Evolutionary conservation across 163 green algal genomes (phyloP), one percentile per base, ranked within the genome.

Genomic region (Trebouxia gelatinosa): DNA sequence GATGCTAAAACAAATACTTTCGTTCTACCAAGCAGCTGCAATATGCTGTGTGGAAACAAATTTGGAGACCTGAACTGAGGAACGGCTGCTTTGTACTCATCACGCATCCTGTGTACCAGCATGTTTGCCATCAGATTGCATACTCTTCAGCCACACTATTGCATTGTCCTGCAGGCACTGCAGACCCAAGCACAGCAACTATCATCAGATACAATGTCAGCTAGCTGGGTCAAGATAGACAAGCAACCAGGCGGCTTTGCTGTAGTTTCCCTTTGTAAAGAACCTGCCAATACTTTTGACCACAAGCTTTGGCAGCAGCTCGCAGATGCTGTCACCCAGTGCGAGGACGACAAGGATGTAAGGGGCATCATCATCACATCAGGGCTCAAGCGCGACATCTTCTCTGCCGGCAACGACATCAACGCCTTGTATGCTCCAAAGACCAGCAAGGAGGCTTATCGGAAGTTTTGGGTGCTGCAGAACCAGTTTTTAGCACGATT

Each of bases 331-430:
- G 48, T 59, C 19, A 19, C 19, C 3, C 48, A 59, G 48, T 59
- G 48, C 26, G 48, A 59, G 48, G 19, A 59, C 19, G 77, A 90
- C 40, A 40, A 75, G 0, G 32, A 26, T 23, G 78, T 91, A 26
- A 80, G 82, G 0, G 88, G 85, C 37, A 50, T 88, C 32, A 81
- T 92, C 28, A 87, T 91, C 38, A 48, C 75, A 21, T 86, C 74
- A 7, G 81, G 70, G 19, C 48, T 90, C 17, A 74, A 82, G 43
- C 77, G 84, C 2, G 74, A 85, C 19, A 80, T 94, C 3, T 94
- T 92, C 81, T 91, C 89, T 21, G 90, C 90, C 6, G 90, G 90
- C 40, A 94, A 94, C 78, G 88, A 93, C 82, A 86, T 94, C 31
- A 86, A 86, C 6, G 88, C 92, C 80, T 82, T 94, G 2, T 91